Evolutionary conservation across 176 grass and related monocot genomes (phyloP).

Genomic region (Secale cereale): DNA sequence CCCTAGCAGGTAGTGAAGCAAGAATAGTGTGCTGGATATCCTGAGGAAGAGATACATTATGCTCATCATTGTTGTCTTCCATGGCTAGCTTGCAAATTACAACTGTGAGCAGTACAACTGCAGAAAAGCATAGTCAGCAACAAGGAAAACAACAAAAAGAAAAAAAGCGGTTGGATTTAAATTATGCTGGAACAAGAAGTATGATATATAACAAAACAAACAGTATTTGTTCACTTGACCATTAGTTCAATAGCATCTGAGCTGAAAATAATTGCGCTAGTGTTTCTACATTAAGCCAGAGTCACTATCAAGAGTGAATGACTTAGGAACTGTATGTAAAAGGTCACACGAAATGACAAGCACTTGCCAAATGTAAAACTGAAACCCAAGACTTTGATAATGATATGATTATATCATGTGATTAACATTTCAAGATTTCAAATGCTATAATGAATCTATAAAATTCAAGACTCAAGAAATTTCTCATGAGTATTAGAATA

Average conservation of each 20-base stretch:
- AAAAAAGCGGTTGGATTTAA: background rate
- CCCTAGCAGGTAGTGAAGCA: conserved; percentile 38
- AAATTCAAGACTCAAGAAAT: background rate
- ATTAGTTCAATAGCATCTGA: conserved; percentile 11
- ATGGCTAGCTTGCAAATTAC: conserved; percentile 23
- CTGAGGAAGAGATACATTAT: conserved; percentile 33
- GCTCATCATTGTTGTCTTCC: conserved; percentile 22
- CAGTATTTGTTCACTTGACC: conserved; percentile 7
- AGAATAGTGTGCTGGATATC: conserved; percentile 38
- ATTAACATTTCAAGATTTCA: background rate
- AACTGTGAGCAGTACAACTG: conserved; percentile 20
- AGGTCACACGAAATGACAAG: background rate
- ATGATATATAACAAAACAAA: background rate
- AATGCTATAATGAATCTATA: background rate
- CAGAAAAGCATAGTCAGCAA: conserved; percentile 20
- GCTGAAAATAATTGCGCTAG: background rate
- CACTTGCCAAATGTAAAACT: background rate
- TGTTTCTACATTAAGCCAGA: background rate
- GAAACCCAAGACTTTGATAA: background rate
- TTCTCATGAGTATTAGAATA: background rate
- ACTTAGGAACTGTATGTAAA: background rate
- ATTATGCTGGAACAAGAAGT: background rate
- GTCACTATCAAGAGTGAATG: background rate
- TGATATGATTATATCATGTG: no score
- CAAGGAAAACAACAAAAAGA: background rate